Base-by-base conservation (phyloP, 768 basidiomycete genomes). In the Strobilomyces dryophilus region DNA sequence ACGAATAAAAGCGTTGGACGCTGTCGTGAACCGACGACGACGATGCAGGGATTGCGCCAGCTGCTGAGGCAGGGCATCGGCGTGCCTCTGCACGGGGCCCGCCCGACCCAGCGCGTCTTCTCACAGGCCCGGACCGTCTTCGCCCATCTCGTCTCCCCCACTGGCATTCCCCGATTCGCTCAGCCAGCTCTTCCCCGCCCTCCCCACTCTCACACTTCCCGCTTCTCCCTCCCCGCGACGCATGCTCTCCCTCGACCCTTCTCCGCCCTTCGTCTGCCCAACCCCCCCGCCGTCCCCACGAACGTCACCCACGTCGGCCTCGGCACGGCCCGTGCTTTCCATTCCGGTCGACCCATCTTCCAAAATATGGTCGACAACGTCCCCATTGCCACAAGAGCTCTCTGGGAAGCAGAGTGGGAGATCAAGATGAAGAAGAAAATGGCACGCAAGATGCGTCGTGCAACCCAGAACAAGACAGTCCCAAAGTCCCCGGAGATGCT, bases 311-410 rank as follows among this genome's bases (percentile, higher is more conserved):
- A 89, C 55, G 79, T 93, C 20, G 92, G 92, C 5, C 74, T 94
- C 3, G 87, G 88, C 35, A 79, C 81, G 0, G 87, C 85, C 0
- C 76, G 91, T 35, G 88, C 83, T 61, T 94, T 93, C 67, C 83
- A 83, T 21, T 80, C 83, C 3, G 78, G 76, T 11, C 81, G 85
- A 3, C 86, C 87, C 4, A 77, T 92, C 41, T 92, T 92, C 74
- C 84, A 90, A 66, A 84, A 87, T 64, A 67, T 94, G 39, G 82
- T 82, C 2, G 80, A 91, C 65, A 91, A 91, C 61, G 83, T 89
- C 1, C 91, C 92, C 8, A 71, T 94, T n/a, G 77, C 82, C 1
- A 80, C 79, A 9, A 79, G 92, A 26, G 84, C 91, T 3, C 73
- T 92, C 40, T 83, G 82, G 65, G 85, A 91, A 65, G 83, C 80